A percentile compares a stretch with the other conserved stretches of the same genome.
phyloP scores from a whole-genome alignment of 768 basidiomycete genomes.

The Lentinus brumalis region DNA sequence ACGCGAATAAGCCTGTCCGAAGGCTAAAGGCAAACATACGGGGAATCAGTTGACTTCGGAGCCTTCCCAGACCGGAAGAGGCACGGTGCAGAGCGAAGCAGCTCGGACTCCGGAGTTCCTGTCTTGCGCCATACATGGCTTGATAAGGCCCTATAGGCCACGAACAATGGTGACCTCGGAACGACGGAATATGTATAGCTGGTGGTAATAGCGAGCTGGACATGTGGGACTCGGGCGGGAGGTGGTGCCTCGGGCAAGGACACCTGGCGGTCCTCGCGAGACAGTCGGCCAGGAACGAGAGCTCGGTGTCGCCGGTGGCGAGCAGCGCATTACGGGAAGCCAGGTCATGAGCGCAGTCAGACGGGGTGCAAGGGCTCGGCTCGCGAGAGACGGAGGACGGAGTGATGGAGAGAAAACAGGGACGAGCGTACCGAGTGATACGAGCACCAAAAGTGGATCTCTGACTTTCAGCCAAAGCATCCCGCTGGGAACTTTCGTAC shows the following conservation, averaged over 20 bases:
- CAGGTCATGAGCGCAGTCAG: conserved; percentile 11
- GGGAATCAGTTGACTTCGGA: conserved; percentile 16
- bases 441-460: background rate
- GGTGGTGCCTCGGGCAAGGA: background rate
- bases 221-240: background rate
- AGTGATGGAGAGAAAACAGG: conserved; percentile 10
- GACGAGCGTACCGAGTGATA: conserved; percentile 8
- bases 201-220: background rate
- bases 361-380: background rate
- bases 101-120: no score
- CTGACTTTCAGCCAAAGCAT: background rate
- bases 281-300: conserved; percentile 12
- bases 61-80: conserved; percentile 6
- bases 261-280: background rate
- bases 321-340: background rate
- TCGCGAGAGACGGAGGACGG: background rate
- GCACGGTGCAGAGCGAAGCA: background rate
- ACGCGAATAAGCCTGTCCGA: conserved; percentile 9
- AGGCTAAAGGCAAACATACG: conserved; percentile 20
- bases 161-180: background rate
- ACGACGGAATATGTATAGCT: background rate
- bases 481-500: conserved; percentile 9
- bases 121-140: no score
- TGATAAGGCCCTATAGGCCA: no score
- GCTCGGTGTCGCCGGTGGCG: background rate